Evolutionary conservation across 768 basidiomycete genomes (phyloP).

Genomic region (Daedaleopsis sinensis): DNA sequence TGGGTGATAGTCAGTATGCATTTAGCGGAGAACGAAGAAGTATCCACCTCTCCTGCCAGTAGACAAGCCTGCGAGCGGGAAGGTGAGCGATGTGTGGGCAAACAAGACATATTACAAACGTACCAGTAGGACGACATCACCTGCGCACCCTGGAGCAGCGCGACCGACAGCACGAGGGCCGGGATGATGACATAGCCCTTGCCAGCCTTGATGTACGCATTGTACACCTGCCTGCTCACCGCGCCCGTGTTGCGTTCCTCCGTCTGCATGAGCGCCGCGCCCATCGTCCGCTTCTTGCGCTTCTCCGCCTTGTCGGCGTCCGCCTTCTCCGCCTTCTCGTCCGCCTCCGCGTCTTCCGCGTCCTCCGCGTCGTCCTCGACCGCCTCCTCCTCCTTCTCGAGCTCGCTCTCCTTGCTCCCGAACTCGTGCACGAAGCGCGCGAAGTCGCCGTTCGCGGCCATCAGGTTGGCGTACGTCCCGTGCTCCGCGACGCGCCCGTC

Average conservation of each 20-base stretch:
- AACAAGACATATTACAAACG: conserved; percentile 22
- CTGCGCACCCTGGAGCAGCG: conserved; percentile 67
- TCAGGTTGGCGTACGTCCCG: conserved; percentile 78
- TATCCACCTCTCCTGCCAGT: conserved; percentile 71
- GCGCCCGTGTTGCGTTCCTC: conserved; percentile 86
- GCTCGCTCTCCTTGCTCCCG: conserved; percentile 64
- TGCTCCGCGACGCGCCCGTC: conserved; percentile 80
- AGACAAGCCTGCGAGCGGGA: conserved; percentile 62
- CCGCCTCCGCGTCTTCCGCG: conserved; percentile 42
- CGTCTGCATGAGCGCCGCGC: conserved; percentile 71
- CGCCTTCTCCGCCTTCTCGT: conserved; percentile 31
- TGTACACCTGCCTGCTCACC: conserved; percentile 56
- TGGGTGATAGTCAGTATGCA: not conserved
- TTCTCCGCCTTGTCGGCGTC: conserved; percentile 35
- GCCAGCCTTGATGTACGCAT: conserved; percentile 69
- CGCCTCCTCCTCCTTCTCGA: conserved; percentile 46
- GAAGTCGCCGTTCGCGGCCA: conserved; percentile 66
- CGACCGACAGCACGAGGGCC: conserved; percentile 58
- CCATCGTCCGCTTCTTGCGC: conserved; percentile 43
- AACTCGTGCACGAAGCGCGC: conserved; percentile 76
- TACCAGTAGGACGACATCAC: conserved; percentile 80
- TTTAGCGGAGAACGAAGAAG: not conserved
- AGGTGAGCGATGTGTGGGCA: conserved; percentile 16
- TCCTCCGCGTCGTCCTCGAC: conserved; percentile 37
- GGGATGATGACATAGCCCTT: conserved; percentile 69